Evolutionary conservation across 2,329 filamentous ascomycete genomes (phyloP), one percentile per base, ranked within the genome.

Genomic region (Penicillium sp.): DNA sequence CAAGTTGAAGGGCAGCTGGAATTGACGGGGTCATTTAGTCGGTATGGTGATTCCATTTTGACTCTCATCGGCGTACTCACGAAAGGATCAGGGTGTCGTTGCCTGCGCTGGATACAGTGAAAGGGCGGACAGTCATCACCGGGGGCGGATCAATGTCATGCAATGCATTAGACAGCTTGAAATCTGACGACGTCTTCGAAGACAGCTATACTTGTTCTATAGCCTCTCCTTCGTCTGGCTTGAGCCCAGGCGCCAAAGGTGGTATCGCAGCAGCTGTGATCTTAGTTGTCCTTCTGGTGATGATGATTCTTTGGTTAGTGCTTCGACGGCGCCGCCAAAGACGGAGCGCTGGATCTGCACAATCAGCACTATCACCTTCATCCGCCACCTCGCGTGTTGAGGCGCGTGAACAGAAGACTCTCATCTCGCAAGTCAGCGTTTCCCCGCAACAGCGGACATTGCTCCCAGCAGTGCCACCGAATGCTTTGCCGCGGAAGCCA

Each of bases 221-320:
- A 6, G 36, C 46, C 30, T 37, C 45, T 18, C 44, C 46, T 31
- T 35, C 45, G 22, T 45, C 50, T 8, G 53, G 54, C 19, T 52
- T 68, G 3, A 58, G 54, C 41, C 43, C 58, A 30, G 63, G 61
- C 29, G 57, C 61, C 12, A 67, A 67, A 57, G 63, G 56, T 1
- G 65, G 64, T 3, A 66, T 69, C 12, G 64, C 64, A 7, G 53
- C 61, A 61, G 46, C 73, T 63, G 62, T 80, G 64, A 55, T 71
- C 62, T 41, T 75, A 62, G 38, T 75, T 59, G 39, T 59, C 4
- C 14, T 64, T 4, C 30, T 64, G 8, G 25, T 65, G 5, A 2
- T 60, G 1, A 13, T 56, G 0, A 2, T 52, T 4, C 12, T 59
- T 2, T 65, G 62, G 62, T 46, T 55, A 11, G 16, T 55, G 3